Evolutionary conservation across 1,284 basidiomycete species (phyloP).

Genomic region (Trichosporon asahii): DNA sequence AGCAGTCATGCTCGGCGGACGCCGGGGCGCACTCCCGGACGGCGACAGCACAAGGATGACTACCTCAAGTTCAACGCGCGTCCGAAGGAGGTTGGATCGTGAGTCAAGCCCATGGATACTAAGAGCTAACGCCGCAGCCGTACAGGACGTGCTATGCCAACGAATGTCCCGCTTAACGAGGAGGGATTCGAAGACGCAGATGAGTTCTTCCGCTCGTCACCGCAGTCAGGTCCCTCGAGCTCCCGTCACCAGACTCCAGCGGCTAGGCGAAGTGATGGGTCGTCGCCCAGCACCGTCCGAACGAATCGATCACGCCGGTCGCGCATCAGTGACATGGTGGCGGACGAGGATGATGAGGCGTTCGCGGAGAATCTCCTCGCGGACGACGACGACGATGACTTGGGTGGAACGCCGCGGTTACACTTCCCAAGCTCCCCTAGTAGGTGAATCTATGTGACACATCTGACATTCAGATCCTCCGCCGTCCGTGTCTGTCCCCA

Average conservation of each 20-base stretch:
- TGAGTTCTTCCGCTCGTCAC: conserved; percentile 60
- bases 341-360: conserved; percentile 55
- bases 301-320: conserved; percentile 47
- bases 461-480: conserved; percentile 29
- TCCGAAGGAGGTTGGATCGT: conserved; percentile 48
- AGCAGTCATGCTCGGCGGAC: conserved; percentile 10
- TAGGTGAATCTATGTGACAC: conserved; percentile 5
- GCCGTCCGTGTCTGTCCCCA: conserved; percentile 28
- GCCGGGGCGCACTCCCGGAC: conserved; percentile 16
- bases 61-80: conserved; percentile 44
- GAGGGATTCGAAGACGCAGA: conserved; percentile 83
- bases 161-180: conserved; percentile 63
- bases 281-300: not conserved
- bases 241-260: not conserved
- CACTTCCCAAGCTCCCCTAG: conserved; percentile 21
- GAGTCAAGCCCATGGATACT: conserved; percentile 19
- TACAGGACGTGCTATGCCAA: conserved; percentile 44
- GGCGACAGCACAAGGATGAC: conserved; percentile 22
- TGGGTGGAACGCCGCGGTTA: conserved; percentile 14
- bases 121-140: conserved; percentile 31
- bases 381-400: conserved; percentile 26
- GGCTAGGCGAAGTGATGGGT: not conserved
- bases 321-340: conserved; percentile 32
- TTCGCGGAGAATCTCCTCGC: conserved; percentile 58
- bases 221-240: not conserved